Conservation (phyloP, 108 stramenopile species). For the Cyclostephanos tholiformis region DNA sequence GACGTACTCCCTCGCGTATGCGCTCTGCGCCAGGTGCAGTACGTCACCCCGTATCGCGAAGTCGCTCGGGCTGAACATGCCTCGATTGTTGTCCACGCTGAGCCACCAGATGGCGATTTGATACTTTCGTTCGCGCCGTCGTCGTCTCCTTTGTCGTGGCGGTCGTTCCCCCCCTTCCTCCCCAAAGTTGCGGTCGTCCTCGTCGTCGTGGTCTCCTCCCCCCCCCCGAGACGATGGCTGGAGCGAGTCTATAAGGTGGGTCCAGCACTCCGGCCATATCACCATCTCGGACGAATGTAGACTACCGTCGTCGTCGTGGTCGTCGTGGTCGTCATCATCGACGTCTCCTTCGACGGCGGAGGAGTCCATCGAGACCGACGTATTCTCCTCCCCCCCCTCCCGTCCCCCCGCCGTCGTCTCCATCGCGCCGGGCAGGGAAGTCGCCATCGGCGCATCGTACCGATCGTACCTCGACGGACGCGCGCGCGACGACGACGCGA, state of each 20-base stretch:
- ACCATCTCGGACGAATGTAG: slow-evolving; percentile 40
- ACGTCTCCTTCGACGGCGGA: too few relatives aligned
- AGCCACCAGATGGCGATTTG: slow-evolving; percentile 65
- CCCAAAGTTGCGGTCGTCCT: too few relatives aligned
- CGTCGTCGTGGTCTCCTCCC: too few relatives aligned
- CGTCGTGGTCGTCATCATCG: not conserved
- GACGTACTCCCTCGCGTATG: slow-evolving; percentile 53
- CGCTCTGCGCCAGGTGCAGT: slow-evolving; percentile 58
- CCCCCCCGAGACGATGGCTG: slow-evolving; percentile 10
- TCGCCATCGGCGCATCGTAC: too few relatives aligned
- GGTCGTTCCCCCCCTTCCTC: too few relatives aligned
- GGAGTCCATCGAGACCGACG: too few relatives aligned
- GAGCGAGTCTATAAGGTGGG: slow-evolving; percentile 47
- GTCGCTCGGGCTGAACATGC: slow-evolving; percentile 25
- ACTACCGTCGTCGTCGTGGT: not conserved
- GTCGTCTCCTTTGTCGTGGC: not conserved
- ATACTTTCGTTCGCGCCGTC: slow-evolving; percentile 1
- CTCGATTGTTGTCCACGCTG: slow-evolving; percentile 56
- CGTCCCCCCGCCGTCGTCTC: too few relatives aligned
- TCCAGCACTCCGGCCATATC: slow-evolving; percentile 67
- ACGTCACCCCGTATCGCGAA: slow-evolving; percentile 45
- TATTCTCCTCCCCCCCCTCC: too few relatives aligned
- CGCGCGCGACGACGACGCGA: not conserved
- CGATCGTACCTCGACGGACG: too few relatives aligned
- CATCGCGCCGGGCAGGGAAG: too few relatives aligned